Conservation (phyloP, 768 basidiomycete genomes). For the Termitomyces sp. region DNA sequence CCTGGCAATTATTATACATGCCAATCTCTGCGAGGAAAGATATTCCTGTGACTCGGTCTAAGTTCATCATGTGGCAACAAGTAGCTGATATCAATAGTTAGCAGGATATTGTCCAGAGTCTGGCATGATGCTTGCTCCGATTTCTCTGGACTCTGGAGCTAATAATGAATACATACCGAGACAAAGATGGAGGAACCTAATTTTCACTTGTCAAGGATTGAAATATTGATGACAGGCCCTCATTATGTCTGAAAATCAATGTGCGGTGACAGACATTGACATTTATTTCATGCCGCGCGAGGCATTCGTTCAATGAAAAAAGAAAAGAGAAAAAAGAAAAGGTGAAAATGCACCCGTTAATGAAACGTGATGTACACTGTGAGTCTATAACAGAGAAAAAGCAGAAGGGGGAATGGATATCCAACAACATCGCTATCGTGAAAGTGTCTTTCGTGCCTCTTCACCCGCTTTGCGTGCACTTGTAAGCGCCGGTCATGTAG, state of each 20-base stretch:
- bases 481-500: slow-evolving; percentile 35
- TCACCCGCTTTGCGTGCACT: slow-evolving; percentile 46
- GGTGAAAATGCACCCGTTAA: neutral
- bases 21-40: no score
- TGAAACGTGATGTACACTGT: neutral
- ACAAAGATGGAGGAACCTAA: no score
- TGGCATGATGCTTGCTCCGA: no score
- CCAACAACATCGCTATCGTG: slow-evolving; percentile 21
- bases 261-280: neutral
- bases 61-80: no score
- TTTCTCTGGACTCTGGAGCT: no score
- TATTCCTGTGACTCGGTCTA: no score
- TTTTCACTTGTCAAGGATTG: neutral
- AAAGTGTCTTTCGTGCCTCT: slow-evolving; percentile 45
- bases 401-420: neutral
- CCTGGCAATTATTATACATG: no score
- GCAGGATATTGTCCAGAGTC: no score
- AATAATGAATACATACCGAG: no score
- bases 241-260: neutral
- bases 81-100: no score
- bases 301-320: neutral
- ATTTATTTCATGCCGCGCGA: neutral
- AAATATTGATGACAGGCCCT: no score
- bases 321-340: neutral
- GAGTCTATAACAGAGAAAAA: neutral